Evolutionary conservation across 805 yeast species (phyloP).

Genomic region (Wickerhamia fluorescens): DNA sequence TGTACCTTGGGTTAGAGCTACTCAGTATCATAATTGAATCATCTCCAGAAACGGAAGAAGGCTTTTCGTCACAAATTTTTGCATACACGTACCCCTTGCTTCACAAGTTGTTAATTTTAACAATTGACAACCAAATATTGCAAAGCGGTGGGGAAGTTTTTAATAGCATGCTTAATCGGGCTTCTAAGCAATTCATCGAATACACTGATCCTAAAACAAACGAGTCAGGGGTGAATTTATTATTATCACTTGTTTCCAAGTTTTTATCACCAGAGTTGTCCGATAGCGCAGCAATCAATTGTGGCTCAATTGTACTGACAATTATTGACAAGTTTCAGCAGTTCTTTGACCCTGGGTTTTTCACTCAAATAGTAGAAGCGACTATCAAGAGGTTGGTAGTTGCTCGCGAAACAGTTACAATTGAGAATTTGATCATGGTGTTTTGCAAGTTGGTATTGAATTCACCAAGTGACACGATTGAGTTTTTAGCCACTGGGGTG

Average conservation of each 20-base stretch:
- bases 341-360: constrained; percentile 31
- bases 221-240: constrained; percentile 43
- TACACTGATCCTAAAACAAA: constrained; percentile 26
- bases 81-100: constrained; percentile 37
- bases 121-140: constrained; percentile 70
- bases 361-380: constrained; percentile 60
- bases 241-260: constrained; percentile 60
- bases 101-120: constrained; percentile 30
- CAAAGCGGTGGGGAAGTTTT: constrained; percentile 75
- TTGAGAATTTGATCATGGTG: constrained; percentile 70
- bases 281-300: constrained; percentile 76
- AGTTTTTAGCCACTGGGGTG: constrained; percentile 44
- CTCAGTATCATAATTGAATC: constrained; percentile 44
- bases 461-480: constrained; percentile 57
- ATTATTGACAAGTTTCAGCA: constrained; percentile 46
- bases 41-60: constrained; percentile 23
- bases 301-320: constrained; percentile 60
- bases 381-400: constrained; percentile 58
- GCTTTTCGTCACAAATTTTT: constrained; percentile 35
- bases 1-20: constrained; percentile 52
- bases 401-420: constrained; percentile 65
- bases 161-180: constrained; percentile 46
- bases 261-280: constrained; percentile 64
- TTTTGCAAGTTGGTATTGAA: constrained; percentile 62
- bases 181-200: constrained; percentile 24